phyloP scores from a whole-genome alignment of 805 yeast genomes.

The Candida montana region DNA sequence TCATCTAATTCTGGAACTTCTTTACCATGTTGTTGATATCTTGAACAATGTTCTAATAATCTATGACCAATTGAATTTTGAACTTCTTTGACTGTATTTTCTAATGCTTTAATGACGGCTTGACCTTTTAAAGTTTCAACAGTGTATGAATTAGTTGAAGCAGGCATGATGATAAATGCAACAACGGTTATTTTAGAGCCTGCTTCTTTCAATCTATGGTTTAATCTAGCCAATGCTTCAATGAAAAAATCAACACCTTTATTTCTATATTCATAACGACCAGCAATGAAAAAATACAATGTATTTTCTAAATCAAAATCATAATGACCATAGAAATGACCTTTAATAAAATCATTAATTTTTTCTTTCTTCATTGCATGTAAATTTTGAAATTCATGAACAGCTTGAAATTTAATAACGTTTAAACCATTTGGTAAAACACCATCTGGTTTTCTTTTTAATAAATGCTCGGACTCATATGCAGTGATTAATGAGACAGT shows the following conservation, averaged over 20 bases:
- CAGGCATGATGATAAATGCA: slow-evolving; percentile 98
- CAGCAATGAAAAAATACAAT: slow-evolving; percentile 91
- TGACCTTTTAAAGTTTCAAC: slow-evolving; percentile 95
- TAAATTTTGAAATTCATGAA: slow-evolving; percentile 95
- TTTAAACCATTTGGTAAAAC: slow-evolving; percentile 95
- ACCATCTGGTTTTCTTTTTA: slow-evolving; percentile 96
- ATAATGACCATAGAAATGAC: slow-evolving; percentile 95
- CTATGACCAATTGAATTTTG: slow-evolving; percentile 82
- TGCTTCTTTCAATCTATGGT: slow-evolving; percentile 74
- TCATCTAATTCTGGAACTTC: slow-evolving; percentile 80
- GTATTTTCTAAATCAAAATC: slow-evolving; percentile 94
- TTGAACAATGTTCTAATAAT: slow-evolving; percentile 84
- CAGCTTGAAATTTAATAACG: slow-evolving; percentile 94
- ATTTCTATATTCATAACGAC: slow-evolving; percentile 93
- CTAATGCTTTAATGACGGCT: slow-evolving; percentile 90
- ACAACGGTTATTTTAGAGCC: slow-evolving; percentile 90
- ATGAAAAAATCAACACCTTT: slow-evolving; percentile 95
- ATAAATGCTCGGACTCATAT: slow-evolving; percentile 83
- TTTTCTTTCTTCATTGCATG: slow-evolving; percentile 90
- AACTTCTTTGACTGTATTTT: slow-evolving; percentile 81
- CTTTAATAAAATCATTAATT: slow-evolving; percentile 90
- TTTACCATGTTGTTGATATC: slow-evolving; percentile 49
- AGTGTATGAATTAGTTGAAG: slow-evolving; percentile 87
- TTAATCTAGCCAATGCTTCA: slow-evolving; percentile 87
- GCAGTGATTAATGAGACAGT: slow-evolving; percentile 98